phyloP scores from a whole-genome alignment of 2,329 filamentous ascomycete species.

The Hypoxylon rubiginosum region DNA sequence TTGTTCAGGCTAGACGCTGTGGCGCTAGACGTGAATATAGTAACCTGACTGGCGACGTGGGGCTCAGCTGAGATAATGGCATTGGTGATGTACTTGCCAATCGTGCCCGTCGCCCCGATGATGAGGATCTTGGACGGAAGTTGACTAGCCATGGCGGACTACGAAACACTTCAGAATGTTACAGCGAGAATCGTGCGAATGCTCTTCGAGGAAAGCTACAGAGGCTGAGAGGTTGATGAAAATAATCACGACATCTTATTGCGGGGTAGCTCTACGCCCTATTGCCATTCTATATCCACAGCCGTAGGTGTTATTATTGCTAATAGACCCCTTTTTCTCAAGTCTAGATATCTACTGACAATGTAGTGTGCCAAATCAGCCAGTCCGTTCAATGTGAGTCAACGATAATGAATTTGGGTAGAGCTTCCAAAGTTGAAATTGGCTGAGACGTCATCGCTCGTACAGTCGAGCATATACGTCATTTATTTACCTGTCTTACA shows the following conservation, averaged over 20 bases:
- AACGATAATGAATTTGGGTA: neutral
- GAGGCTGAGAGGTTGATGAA: neutral
- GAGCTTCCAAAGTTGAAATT: neutral
- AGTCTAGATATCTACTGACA: neutral
- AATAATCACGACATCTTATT: conserved; percentile 16
- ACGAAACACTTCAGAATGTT: neutral
- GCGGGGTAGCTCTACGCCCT: conserved; percentile 27
- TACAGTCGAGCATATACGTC: conserved; percentile 4
- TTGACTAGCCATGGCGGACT: conserved; percentile 34
- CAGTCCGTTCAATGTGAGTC: neutral
- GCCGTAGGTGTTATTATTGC: no score
- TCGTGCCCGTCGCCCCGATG: conserved; percentile 52
- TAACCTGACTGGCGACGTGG: conserved; percentile 51
- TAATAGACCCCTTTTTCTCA: neutral
- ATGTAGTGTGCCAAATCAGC: no score
- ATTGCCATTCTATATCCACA: neutral
- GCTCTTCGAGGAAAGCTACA: neutral
- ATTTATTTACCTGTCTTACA: conserved; percentile 4
- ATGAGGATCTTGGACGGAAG: conserved; percentile 51
- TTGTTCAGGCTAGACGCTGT: conserved; percentile 63
- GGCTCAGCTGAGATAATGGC: conserved; percentile 52
- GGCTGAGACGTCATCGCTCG: neutral
- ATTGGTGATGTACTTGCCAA: conserved; percentile 54
- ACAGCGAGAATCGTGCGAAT: neutral
- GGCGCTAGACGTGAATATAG: conserved; percentile 67